Evolutionary conservation across 306 rosid genomes (phyloP).

Genomic region (Prunus dulcis): DNA sequence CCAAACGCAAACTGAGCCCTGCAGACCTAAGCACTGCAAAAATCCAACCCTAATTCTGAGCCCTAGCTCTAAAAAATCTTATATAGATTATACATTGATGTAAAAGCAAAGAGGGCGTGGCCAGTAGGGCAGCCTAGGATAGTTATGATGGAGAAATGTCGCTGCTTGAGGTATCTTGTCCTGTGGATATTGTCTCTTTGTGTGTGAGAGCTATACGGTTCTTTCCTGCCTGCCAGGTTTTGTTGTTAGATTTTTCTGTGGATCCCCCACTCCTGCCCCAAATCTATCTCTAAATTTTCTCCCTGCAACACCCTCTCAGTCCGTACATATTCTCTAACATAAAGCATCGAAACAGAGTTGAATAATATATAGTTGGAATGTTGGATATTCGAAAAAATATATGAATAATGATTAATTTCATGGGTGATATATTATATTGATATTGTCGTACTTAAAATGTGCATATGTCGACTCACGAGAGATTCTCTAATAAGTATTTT

Average conservation of each 20-base stretch:
- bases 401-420: too few relatives aligned
- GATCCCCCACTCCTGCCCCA: constrained; percentile 36
- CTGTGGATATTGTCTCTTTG: constrained; percentile 38
- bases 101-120: background rate
- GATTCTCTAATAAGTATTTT: too few relatives aligned
- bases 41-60: background rate
- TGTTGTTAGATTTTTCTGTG: constrained; percentile 23
- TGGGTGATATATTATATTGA: too few relatives aligned
- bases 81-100: background rate
- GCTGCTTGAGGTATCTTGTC: constrained; percentile 53
- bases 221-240: constrained; percentile 29
- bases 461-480: too few relatives aligned
- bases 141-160: constrained; percentile 53
- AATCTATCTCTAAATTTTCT: constrained; percentile 58
- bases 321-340: constrained; percentile 17
- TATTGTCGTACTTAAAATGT: too few relatives aligned
- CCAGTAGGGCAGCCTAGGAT: constrained; percentile 5
- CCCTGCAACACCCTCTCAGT: constrained; percentile 13
- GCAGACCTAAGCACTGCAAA: background rate
- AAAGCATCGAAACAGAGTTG: background rate
- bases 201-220: constrained; percentile 16
- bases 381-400: background rate
- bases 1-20: constrained; percentile 12
- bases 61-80: background rate
- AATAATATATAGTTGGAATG: background rate